Base-by-base conservation (phyloP, 2,329 filamentous ascomycete species). In the Pseudocercospora musae region DNA sequence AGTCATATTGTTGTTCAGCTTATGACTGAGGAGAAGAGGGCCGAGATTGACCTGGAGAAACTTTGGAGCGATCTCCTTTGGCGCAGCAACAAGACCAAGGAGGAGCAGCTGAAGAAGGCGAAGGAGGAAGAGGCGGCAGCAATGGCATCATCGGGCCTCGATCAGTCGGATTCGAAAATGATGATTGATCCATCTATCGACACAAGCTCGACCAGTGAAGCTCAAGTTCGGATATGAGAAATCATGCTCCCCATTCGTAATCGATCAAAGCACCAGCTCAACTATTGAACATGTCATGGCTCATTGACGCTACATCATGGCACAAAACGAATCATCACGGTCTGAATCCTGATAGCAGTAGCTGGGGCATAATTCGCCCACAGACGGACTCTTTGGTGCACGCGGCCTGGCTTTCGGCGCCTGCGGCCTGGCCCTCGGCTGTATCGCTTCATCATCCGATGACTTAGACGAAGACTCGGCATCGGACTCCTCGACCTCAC, bases 1-100 rank as follows among this genome's bases (percentile, higher is more conserved):
- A 84, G 85, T 2, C 85, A 83, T 58, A 80, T 91, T 57, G 87
- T 91, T 33, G 84, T 90, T 42, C 88, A 91, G 74, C 84, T 91
- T 78, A 84, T 91, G 72, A 90, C 87, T 0, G 86, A 89, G 67
- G 86, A 88, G 71, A 90, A 89, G 77, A 79, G 88, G 68, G 82
- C 79, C 29, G 86, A 90, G 68, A 81, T 89, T 33, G 84, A 90
- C 71, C 75, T 91, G 58, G 88, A 91, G 70, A 81, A 80, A 15
- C 75, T 90, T 10, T 91, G 88, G 86, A 77, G 61, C 11, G 70
- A 66, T 10, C 67, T 73, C 15, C 46, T 74, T 59, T 68, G 66
- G 49, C 55, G 69, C 40, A 63, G 66, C 29, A 53, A 57, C 56
- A 70, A 65, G 58, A 69, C 71, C 37, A 67, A 64, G 53, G 68